A percentile compares a stretch with the other conserved stretches of the same genome.
These are phyloP conservation scores for Carex myosuroides DNA, from an alignment of 176 grass and related monocot species.

Conservation along the genomic window DNA sequence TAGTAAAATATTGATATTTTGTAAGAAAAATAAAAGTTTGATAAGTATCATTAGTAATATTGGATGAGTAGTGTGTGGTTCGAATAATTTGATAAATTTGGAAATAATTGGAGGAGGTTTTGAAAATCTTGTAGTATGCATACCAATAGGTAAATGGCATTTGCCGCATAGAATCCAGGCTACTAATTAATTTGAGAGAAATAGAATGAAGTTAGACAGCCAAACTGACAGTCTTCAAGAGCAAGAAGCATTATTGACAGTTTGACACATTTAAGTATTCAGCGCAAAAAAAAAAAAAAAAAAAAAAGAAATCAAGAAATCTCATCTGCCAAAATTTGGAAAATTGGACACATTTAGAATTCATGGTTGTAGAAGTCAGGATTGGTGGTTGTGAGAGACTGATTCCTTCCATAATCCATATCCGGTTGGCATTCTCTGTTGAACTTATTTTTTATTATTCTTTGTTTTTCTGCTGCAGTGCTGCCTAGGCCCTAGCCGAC, in stretches of 20 bases:
- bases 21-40: too few relatives aligned
- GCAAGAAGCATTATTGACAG: slow-evolving; percentile 22
- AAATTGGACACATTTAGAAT: too few relatives aligned
- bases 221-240: slow-evolving; percentile 18
- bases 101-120: too few relatives aligned
- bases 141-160: neutral
- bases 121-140: too few relatives aligned
- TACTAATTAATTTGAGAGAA: neutral
- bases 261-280: neutral
- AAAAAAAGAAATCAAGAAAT: neutral
- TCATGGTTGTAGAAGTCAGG: neutral
- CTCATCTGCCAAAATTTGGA: slow-evolving; percentile 6
- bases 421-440: slow-evolving; percentile 13
- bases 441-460: neutral
- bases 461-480: neutral
- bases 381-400: slow-evolving; percentile 1
- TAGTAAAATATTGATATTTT: too few relatives aligned
- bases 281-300: neutral
- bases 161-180: neutral
- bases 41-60: too few relatives aligned
- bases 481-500: too few relatives aligned
- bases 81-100: too few relatives aligned
- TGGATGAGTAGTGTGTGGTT: too few relatives aligned
- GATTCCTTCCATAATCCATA: slow-evolving; percentile 12
- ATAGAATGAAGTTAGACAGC: slow-evolving; percentile 14